phyloP scores from a whole-genome alignment of 768 basidiomycete species.

The Exidia glandulosa region DNA sequence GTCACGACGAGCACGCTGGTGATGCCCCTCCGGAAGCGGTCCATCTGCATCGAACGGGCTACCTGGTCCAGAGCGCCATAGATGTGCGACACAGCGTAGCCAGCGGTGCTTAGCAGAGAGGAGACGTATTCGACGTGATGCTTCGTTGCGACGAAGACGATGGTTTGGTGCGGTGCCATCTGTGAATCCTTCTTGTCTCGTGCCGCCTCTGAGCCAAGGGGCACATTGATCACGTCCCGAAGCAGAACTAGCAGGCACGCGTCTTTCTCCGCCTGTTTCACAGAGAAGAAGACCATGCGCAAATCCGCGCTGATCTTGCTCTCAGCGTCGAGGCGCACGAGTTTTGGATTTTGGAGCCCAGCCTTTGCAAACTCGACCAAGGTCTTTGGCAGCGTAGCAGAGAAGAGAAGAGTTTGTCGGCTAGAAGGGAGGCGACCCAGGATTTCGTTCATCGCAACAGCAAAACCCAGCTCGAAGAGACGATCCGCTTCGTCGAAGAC shows the following conservation, averaged over 20 bases:
- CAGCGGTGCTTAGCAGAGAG: slow-evolving; percentile 62
- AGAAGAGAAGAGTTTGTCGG: slow-evolving; percentile 90
- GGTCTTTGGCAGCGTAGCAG: slow-evolving; percentile 90
- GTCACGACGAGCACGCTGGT: slow-evolving; percentile 90
- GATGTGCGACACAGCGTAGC: slow-evolving; percentile 86
- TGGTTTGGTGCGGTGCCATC: slow-evolving; percentile 79
- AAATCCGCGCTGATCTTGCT: slow-evolving; percentile 91
- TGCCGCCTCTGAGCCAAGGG: slow-evolving; percentile 32
- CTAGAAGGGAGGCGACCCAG: slow-evolving; percentile 74
- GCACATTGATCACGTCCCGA: slow-evolving; percentile 79
- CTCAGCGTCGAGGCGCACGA: slow-evolving; percentile 93
- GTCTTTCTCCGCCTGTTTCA: slow-evolving; percentile 90
- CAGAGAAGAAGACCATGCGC: slow-evolving; percentile 86
- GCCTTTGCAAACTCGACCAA: slow-evolving; percentile 99
- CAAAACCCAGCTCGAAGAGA: slow-evolving; percentile 97
- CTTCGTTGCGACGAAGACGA: slow-evolving; percentile 93
- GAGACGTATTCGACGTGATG: slow-evolving; percentile 96
- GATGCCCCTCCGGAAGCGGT: slow-evolving; percentile 68
- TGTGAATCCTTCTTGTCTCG: slow-evolving; percentile 31
- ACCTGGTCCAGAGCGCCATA: slow-evolving; percentile 92
- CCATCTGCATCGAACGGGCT: slow-evolving; percentile 84
- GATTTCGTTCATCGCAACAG: slow-evolving; percentile 83
- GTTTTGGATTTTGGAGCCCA: slow-evolving; percentile 84
- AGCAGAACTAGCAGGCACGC: slow-evolving; percentile 77
- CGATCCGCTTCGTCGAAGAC: slow-evolving; percentile 98